phyloP scores from a whole-genome alignment of 2,329 filamentous ascomycete species.

The Onygena corvina region DNA sequence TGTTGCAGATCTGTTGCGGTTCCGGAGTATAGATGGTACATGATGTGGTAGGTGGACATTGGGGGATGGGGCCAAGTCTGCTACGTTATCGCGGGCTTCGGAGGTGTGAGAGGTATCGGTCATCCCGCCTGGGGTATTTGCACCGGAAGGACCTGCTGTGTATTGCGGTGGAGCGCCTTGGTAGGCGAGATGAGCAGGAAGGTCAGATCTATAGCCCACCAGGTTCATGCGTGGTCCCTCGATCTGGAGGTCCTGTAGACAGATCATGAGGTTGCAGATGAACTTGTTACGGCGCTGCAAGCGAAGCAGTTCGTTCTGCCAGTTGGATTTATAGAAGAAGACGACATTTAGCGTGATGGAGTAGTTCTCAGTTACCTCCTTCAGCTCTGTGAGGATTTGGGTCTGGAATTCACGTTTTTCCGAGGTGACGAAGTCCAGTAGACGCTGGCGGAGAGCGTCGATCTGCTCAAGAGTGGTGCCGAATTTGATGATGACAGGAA shows the following conservation, averaged over 20 bases:
- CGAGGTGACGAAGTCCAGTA: conserved; percentile 68
- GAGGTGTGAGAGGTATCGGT: conserved; percentile 20
- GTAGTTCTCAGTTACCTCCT: conserved; percentile 67
- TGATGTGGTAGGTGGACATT: conserved; percentile 20
- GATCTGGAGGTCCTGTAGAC: conserved; percentile 72
- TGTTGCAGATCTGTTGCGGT: conserved; percentile 22
- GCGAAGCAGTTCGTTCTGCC: conserved; percentile 86
- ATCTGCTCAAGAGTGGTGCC: conserved; percentile 76
- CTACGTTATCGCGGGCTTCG: conserved; percentile 24
- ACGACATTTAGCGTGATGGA: conserved; percentile 81
- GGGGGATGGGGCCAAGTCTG: conserved; percentile 29
- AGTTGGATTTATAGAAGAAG: conserved; percentile 96
- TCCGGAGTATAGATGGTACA: conserved; percentile 46
- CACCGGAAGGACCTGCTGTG: conserved; percentile 32
- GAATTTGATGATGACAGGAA: conserved; percentile 75
- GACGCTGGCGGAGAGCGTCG: conserved; percentile 63
- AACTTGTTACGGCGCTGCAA: conserved; percentile 88
- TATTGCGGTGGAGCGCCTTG: conserved; percentile 35
- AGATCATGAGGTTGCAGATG: conserved; percentile 77
- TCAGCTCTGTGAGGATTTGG: conserved; percentile 77
- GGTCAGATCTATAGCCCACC: conserved; percentile 54
- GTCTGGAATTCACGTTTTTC: conserved; percentile 84
- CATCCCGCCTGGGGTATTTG: conserved; percentile 29
- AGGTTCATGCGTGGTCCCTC: conserved; percentile 67
- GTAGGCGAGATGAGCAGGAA: conserved; percentile 53